Evolutionary conservation across 352 stramenopile species (phyloP).

Genomic region (Globisporangium parvum): DNA sequence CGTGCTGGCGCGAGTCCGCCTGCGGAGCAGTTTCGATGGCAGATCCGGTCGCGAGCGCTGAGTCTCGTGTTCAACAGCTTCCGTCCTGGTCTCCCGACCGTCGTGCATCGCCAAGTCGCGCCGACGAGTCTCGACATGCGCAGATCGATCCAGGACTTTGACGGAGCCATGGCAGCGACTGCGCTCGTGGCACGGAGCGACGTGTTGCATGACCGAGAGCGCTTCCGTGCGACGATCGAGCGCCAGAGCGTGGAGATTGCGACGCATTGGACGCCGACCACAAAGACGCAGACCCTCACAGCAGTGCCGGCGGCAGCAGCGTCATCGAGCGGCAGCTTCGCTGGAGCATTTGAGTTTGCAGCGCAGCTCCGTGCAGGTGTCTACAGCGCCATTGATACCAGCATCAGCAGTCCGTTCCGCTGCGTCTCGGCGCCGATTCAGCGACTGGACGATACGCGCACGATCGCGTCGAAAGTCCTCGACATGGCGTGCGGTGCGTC

Average conservation of each 20-base stretch:
- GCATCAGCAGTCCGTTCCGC: background rate
- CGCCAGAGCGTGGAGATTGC: conserved; percentile 10
- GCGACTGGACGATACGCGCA: background rate
- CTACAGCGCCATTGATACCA: conserved; percentile 6
- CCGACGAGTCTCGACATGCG: conserved; percentile 10
- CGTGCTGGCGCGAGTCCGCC: background rate
- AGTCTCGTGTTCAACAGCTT: conserved; percentile 7
- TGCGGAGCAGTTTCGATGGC: conserved; percentile 7
- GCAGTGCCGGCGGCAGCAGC: background rate
- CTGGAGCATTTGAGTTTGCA: conserved; percentile 5
- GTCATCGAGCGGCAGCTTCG: conserved; percentile 2
- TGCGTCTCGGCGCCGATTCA: conserved; percentile 6
- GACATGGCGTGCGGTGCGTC: conserved; percentile 5
- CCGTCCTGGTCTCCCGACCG: background rate
- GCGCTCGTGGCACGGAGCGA: conserved; percentile 5
- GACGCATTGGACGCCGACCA: background rate
- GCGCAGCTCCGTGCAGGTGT: background rate
- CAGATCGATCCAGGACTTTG: conserved; percentile 5
- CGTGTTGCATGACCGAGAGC: conserved; percentile 1
- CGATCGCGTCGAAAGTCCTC: conserved; percentile 4
- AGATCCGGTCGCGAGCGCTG: conserved; percentile 6
- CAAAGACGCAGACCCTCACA: conserved; percentile 6
- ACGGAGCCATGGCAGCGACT: conserved; percentile 4
- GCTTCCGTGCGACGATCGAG: conserved; percentile 8
- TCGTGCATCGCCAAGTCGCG: conserved; percentile 3